Evolutionary conservation across 2,329 filamentous ascomycete genomes (phyloP).

Genomic region (Fusarium fracticaudum): DNA sequence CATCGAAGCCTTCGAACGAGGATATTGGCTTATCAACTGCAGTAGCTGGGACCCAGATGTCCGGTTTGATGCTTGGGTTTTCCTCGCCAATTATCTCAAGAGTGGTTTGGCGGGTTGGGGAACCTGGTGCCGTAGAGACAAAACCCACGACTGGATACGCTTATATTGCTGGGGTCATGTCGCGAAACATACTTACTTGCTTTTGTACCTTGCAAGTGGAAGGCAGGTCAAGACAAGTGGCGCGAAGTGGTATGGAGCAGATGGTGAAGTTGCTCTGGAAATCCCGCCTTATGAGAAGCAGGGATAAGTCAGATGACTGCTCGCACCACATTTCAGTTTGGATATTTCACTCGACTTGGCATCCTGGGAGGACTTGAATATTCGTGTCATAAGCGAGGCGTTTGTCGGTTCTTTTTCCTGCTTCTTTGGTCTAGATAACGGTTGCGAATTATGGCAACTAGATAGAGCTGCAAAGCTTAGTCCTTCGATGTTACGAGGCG

Average conservation of each 20-base stretch:
- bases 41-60: constrained; percentile 59
- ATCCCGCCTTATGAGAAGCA: constrained; percentile 43
- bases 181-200: constrained; percentile 76
- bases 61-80: constrained; percentile 68
- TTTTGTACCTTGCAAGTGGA: constrained; percentile 77
- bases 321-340: background rate
- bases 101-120: constrained; percentile 73
- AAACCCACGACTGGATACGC: constrained; percentile 59
- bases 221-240: constrained; percentile 67
- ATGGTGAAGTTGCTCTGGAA: constrained; percentile 62
- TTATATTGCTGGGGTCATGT: constrained; percentile 84
- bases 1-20: constrained; percentile 71
- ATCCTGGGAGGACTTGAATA: background rate
- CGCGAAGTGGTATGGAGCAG: constrained; percentile 73
- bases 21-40: constrained; percentile 78
- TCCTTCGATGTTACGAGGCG: background rate
- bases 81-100: constrained; percentile 67
- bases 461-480: background rate
- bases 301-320: background rate
- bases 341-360: background rate
- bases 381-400: constrained; percentile 28
- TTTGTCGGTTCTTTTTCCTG: constrained; percentile 2
- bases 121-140: constrained; percentile 63
- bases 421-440: background rate
- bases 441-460: background rate